Evolutionary conservation across 331 rosid genomes (phyloP).

Genomic region (Malus hybrid): DNA sequence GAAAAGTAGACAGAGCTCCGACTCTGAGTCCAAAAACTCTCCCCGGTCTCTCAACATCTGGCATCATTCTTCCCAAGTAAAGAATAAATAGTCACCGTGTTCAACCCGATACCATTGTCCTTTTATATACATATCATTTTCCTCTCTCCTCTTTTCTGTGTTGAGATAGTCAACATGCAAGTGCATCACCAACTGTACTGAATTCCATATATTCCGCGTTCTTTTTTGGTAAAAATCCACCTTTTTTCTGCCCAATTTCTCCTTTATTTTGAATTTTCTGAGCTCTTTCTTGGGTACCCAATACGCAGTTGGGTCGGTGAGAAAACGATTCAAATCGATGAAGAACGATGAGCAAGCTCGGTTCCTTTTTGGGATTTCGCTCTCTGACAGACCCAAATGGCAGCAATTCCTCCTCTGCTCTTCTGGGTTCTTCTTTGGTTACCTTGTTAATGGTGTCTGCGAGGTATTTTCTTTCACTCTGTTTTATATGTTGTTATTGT

Average conservation of each 20-base stretch:
- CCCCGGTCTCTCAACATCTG: slow-evolving; percentile 7
- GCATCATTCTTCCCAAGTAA: not conserved
- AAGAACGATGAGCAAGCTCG: slow-evolving; percentile 73
- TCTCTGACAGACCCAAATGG: slow-evolving; percentile 79
- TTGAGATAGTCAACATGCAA: slow-evolving; percentile 48
- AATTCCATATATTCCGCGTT: not conserved
- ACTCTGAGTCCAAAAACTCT: not conserved
- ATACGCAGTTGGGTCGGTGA: not conserved
- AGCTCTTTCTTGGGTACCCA: slow-evolving; percentile 8
- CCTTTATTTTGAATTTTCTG: slow-evolving; percentile 7
- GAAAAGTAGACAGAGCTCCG: not conserved
- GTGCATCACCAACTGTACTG: not conserved
- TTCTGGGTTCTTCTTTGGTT: slow-evolving; percentile 94
- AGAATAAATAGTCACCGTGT: slow-evolving; percentile 6
- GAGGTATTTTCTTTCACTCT: slow-evolving; percentile 47
- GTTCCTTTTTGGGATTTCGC: slow-evolving; percentile 83
- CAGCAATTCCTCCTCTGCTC: slow-evolving; percentile 88
- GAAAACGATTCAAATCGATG: slow-evolving; percentile 23
- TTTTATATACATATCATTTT: not conserved
- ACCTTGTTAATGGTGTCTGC: slow-evolving; percentile 86
- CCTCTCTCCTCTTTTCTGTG: not conserved
- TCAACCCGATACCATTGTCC: slow-evolving; percentile 19
- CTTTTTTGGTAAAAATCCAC: not conserved
- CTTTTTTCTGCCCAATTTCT: not conserved
- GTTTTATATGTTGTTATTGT: not conserved